Base-by-base conservation (phyloP, 352 stramenopile species). In the Elongisporangium anandrum region DNA sequence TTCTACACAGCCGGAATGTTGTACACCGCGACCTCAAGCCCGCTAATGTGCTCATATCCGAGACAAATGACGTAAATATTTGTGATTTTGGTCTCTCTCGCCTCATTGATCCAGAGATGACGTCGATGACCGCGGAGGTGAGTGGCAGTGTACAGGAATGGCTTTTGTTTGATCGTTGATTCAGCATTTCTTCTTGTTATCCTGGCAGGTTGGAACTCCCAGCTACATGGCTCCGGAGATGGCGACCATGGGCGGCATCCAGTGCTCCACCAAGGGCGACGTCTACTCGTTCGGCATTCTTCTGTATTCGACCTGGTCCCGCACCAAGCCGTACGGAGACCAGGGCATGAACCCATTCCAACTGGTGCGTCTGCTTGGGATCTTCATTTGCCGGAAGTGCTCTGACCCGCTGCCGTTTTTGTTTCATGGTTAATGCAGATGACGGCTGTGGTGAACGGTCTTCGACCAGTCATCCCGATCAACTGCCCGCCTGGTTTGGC, bases 21-120 rank as follows among this genome's bases (percentile, higher is more conserved):
- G 85, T 94, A 52, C 85, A 94, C 60, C 78, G 84, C 29, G 93
- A 98, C 56, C 65, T 97, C n/a, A 97, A 99, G 59, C 95, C 95
- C 15, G 90, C 87, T 16, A 99, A 99, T 66, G 88, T 98, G 51
- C 79, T 98, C 22, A 95, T 98, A 57, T 90, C 92, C 49, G 85
- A 93, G 45, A 90, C 75, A 38, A 88, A 96, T 52, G 81, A 97
- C 52, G 73, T 98, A 23, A 98, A 98, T 63, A 91, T 98, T 53
- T 98, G 93, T 59, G 92, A 98, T 70, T 97, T 98, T 74, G 94
- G 94, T 2, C 83, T 98, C 20, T 96, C 85, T 24, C 64, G 85
- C 10, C 71, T 95, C 45, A 93, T 95, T 48, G 85, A 95, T 54
- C 81, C 84, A 1, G 85, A 95, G 45, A 87, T 83, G 50, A 95